Percentiles rank a stretch among this genome's conserved stretches.
Evolutionary conservation across 345 rosid genomes (phyloP).

Genomic region (Populus euphratica): DNA sequence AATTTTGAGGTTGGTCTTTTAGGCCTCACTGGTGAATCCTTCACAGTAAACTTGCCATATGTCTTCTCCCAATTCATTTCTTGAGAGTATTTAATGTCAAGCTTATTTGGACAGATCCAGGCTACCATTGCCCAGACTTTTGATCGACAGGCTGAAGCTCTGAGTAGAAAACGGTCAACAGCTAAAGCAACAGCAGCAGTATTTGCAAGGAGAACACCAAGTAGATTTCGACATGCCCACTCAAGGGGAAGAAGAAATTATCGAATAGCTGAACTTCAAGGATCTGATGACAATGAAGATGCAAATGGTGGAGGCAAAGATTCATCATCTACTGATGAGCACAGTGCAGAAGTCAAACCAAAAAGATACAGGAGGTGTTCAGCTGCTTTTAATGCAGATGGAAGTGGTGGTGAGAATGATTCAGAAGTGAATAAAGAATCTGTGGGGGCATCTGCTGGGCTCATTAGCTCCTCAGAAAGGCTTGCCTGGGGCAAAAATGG

Average conservation of each 20-base stretch:
- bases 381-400: slow-evolving; percentile 33
- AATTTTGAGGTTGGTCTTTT: not conserved
- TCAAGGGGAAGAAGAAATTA: slow-evolving; percentile 36
- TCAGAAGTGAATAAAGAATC: slow-evolving; percentile 38
- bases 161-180: slow-evolving; percentile 34
- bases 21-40: not conserved
- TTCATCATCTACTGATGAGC: slow-evolving; percentile 46
- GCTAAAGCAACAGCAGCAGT: slow-evolving; percentile 25
- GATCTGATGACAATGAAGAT: slow-evolving; percentile 44
- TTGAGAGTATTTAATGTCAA: not conserved
- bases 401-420: slow-evolving; percentile 41
- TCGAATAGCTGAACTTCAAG: slow-evolving; percentile 35
- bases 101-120: slow-evolving; percentile 42
- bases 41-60: not conserved
- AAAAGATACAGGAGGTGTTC: slow-evolving; percentile 40
- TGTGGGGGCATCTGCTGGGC: slow-evolving; percentile 30
- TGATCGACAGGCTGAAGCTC: slow-evolving; percentile 46
- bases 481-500: slow-evolving; percentile 56
- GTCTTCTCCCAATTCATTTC: not conserved
- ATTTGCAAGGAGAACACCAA: slow-evolving; percentile 32
- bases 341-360: slow-evolving; percentile 31
- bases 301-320: slow-evolving; percentile 35
- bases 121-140: slow-evolving; percentile 45
- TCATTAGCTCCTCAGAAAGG: slow-evolving; percentile 41
- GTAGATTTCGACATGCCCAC: slow-evolving; percentile 28